Percentiles rank a stretch among this genome's conserved stretches.
Evolutionary conservation across 805 yeast species (phyloP).

Genomic region (Zygosaccharomyces gambellarensis): DNA sequence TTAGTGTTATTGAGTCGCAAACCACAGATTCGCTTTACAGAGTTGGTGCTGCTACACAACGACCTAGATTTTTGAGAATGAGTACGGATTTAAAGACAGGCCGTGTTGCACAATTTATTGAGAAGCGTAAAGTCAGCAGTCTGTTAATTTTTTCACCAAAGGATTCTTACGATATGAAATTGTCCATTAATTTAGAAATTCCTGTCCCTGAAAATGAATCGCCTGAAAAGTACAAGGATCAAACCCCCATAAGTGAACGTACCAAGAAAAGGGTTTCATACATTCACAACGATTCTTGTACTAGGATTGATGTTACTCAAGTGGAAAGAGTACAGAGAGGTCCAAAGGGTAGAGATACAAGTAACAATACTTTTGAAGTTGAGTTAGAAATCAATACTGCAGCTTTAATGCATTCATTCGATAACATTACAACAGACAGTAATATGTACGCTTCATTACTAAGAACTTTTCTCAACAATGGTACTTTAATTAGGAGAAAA

Average conservation of each 20-base stretch:
- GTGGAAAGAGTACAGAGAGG: constrained; percentile 38
- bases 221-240: constrained; percentile 49
- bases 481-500: constrained; percentile 42
- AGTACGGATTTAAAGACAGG: constrained; percentile 66
- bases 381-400: constrained; percentile 50
- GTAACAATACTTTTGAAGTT: constrained; percentile 38
- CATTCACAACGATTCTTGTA: constrained; percentile 67
- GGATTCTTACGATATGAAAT: constrained; percentile 67
- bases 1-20: constrained; percentile 56
- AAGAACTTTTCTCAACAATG: constrained; percentile 55
- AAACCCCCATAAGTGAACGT: constrained; percentile 53
- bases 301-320: constrained; percentile 67
- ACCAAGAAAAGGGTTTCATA: constrained; percentile 70
- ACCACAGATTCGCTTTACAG: constrained; percentile 59
- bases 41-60: constrained; percentile 57
- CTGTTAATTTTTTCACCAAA: constrained; percentile 70
- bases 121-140: constrained; percentile 70
- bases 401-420: constrained; percentile 39
- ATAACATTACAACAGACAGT: constrained; percentile 41
- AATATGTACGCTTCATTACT: constrained; percentile 55
- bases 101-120: constrained; percentile 61
- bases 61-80: constrained; percentile 60
- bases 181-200: constrained; percentile 71
- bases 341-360: constrained; percentile 22
- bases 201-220: constrained; percentile 54